Evolutionary conservation across 495 filamentous ascomycete species (phyloP).

Genomic region (Talaromyces stipitatus): DNA sequence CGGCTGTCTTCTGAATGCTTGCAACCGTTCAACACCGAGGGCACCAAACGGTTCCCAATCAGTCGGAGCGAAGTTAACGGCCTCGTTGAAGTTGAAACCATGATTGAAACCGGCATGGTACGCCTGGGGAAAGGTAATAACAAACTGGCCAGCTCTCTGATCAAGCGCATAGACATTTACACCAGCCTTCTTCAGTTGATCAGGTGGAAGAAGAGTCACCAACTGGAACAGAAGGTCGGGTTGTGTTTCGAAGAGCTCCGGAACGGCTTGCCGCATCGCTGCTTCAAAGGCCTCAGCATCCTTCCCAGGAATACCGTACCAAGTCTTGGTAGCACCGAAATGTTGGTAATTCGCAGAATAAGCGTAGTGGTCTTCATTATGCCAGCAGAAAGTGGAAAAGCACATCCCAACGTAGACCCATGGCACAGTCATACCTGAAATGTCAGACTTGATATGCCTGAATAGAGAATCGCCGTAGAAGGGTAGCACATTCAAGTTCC

Average conservation of each 20-base stretch:
- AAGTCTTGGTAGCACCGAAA: conserved; percentile 97
- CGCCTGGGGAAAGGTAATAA: conserved; percentile 88
- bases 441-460: conserved; percentile 94
- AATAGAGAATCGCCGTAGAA: conserved; percentile 89
- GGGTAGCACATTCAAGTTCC: conserved; percentile 94
- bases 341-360: conserved; percentile 99
- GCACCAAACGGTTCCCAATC: conserved; percentile 97
- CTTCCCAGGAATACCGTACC: conserved; percentile 94
- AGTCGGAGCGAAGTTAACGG: conserved; percentile 93
- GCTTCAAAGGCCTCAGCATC: conserved; percentile 92
- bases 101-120: conserved; percentile 94
- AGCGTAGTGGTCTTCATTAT: conserved; percentile 96
- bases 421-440: conserved; percentile 99
- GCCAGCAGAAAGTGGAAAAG: conserved; percentile 99
- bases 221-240: conserved; percentile 96
- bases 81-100: conserved; percentile 98
- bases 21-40: conserved; percentile 74
- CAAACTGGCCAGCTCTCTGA: conserved; percentile 91
- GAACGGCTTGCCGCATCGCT: conserved; percentile 91
- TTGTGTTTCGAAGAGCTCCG: conserved; percentile 94
- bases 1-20: conserved; percentile 81
- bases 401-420: conserved; percentile 99
- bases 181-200: conserved; percentile 90
- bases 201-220: conserved; percentile 87
- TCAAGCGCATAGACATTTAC: conserved; percentile 90